These are phyloP conservation scores for Bruguiera hainesii DNA, from an alignment of 441 rosid genomes.

Conservation along the genomic window DNA sequence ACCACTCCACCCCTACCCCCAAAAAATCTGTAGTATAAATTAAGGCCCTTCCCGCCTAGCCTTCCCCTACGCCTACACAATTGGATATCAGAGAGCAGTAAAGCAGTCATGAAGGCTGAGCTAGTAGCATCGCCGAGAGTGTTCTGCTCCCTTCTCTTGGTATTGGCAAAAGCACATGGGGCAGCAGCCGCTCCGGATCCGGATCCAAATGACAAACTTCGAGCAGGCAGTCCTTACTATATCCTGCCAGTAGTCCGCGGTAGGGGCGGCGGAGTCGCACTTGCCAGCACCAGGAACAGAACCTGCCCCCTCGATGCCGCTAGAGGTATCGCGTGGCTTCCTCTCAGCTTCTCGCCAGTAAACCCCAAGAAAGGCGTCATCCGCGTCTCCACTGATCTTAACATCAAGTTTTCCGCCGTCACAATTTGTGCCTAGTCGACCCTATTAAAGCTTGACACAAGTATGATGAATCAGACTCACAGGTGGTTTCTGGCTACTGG, in stretches of 20 bases:
- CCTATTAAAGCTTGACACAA: conserved; percentile 39
- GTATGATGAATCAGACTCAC: conserved; percentile 31
- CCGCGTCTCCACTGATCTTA: conserved; percentile 42
- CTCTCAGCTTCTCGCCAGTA: conserved; percentile 34
- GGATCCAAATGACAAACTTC: conserved; percentile 31
- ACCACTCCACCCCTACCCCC: no score
- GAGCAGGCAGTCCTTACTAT: conserved; percentile 32
- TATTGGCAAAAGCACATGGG: conserved; percentile 8
- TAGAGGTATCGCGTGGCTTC: conserved; percentile 41
- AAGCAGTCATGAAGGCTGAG: conserved; percentile 9
- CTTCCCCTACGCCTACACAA: no score
- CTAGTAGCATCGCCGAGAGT: not conserved
- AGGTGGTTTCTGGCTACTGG: conserved; percentile 38
- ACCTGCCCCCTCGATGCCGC: conserved; percentile 37
- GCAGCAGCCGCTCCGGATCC: conserved; percentile 21
- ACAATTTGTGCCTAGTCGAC: conserved; percentile 42
- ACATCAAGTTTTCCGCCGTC: conserved; percentile 39
- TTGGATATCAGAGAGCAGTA: no score
- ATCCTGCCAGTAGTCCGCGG: conserved; percentile 53
- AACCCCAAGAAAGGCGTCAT: conserved; percentile 27
- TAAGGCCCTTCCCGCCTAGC: no score
- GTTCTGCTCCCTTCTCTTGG: conserved; percentile 11
- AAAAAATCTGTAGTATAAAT: no score
- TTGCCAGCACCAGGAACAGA: conserved; percentile 25
- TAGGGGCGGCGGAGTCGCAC: conserved; percentile 51